Percentiles rank a stretch among this genome's conserved stretches.
Conservation (phyloP, 306 rosid species). For the Oxytropis ochrocephala region DNA sequence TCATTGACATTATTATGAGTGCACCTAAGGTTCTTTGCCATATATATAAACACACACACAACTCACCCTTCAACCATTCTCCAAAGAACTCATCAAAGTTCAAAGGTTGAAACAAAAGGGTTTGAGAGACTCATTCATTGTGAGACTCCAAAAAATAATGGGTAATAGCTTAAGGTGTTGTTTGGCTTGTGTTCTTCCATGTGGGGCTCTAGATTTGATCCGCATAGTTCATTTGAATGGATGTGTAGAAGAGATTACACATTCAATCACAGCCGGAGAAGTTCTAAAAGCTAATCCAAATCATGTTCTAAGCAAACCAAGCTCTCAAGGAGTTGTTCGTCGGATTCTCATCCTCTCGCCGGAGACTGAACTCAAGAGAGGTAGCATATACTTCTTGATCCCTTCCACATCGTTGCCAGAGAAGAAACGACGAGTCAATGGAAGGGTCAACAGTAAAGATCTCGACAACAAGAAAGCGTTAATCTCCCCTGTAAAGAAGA, state of each 20-base stretch:
- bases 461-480: neutral
- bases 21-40: conserved; percentile 19
- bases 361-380: conserved; percentile 82
- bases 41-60: conserved; percentile 19
- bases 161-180: conserved; percentile 88
- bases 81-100: neutral
- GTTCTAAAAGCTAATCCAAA: conserved; percentile 70
- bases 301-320: conserved; percentile 80
- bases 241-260: conserved; percentile 62
- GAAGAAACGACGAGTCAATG: conserved; percentile 28
- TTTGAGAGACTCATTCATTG: neutral
- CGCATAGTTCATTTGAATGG: conserved; percentile 86
- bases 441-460: neutral
- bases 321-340: conserved; percentile 63
- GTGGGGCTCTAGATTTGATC: conserved; percentile 83
- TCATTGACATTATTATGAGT: conserved; percentile 3
- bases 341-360: conserved; percentile 63
- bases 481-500: conserved; percentile 36
- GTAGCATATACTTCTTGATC: conserved; percentile 81
- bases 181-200: conserved; percentile 90
- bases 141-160: conserved; percentile 28
- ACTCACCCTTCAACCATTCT: conserved; percentile 20
- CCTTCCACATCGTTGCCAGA: conserved; percentile 58
- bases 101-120: neutral
- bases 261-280: conserved; percentile 69